Evolutionary conservation across 306 rosid species (phyloP), one percentile per base, ranked within the genome.

Genomic region (Abrus pulchellus): DNA sequence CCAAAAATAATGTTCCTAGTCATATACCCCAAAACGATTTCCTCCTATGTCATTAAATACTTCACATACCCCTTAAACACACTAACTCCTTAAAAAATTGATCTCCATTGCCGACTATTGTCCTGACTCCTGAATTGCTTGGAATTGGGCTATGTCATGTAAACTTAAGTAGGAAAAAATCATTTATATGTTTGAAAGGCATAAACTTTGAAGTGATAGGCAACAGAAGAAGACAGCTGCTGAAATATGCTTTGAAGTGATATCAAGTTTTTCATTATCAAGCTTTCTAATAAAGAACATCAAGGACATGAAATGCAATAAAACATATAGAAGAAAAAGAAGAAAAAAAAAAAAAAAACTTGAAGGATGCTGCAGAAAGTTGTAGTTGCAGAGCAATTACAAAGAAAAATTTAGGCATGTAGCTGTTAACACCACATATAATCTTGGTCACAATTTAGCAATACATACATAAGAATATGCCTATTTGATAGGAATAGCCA

Each of bases 401-500:
- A 2, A 61, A 61, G 27, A 6, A 61, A 60, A 32, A 62, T 10
- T 30, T 60, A 32, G 4, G 1, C 14, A 60, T 1, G 0, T 30
- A 11, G 66, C 8, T 60, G 29, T 63, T 38, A n/a, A 43, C 49
- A 64, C 6, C 11, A 64, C 32, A 64, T 65, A 7, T 66, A 41
- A 65, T 41, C 6, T 65, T 4, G 7, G 71, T 41, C 20, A 41
- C 71, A 3, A 3, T 40, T 65, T 33, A 41, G 20, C 32, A 64
- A 11, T 34, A 10, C 70, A 41, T 5, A 64, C 10, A 41, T 4
- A 65, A 14, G 49, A 65, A 41, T 6, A 20, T 41, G 30, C n/a
- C 12, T 65, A n/a, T 20, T 65, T 65, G 71, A 41, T 65, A 65
- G 50, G 71, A 40, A 36, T 65, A 41, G 7, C 71, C 8, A 41